These are phyloP conservation scores for Auricularia sp. DNA, from an alignment of 768 basidiomycete genomes.

Conservation along the genomic window DNA sequence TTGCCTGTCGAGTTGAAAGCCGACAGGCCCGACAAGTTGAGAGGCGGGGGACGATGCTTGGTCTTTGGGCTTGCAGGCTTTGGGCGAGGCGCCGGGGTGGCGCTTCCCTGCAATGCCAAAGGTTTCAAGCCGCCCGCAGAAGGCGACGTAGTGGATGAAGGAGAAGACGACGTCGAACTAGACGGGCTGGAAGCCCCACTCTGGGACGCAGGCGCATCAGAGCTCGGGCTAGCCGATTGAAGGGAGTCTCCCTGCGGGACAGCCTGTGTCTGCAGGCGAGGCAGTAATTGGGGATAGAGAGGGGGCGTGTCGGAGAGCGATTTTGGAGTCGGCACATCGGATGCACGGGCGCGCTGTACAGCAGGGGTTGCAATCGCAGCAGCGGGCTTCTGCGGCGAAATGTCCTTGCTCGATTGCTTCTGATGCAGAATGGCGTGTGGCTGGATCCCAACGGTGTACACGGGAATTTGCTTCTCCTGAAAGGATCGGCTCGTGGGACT, in stretches of 20 bases:
- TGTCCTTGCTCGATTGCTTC: neutral
- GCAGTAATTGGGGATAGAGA: neutral
- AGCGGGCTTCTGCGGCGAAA: neutral
- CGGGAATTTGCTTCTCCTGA: slow-evolving; percentile 2
- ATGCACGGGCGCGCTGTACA: neutral
- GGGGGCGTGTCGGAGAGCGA: neutral
- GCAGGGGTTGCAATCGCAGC: neutral
- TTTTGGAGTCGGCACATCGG: neutral
- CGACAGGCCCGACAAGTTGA: neutral
- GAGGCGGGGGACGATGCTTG: neutral
- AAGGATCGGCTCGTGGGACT: slow-evolving; percentile 28
- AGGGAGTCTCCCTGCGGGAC: neutral
- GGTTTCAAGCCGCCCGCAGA: neutral
- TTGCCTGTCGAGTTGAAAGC: neutral
- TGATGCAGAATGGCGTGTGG: neutral
- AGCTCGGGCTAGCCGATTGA: neutral
- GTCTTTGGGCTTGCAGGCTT: neutral
- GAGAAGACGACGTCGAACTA: slow-evolving; percentile 3
- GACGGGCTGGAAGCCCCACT: neutral
- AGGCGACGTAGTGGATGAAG: neutral
- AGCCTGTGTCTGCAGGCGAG: neutral
- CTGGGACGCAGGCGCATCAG: neutral
- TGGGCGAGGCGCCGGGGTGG: neutral
- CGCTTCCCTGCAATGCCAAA: neutral
- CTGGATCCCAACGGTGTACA: neutral